Percentiles rank a stretch among this genome's conserved stretches.
Evolutionary conservation across 176 grass and related monocot species (phyloP).

Genomic region (Eremochloa ophiuroides): DNA sequence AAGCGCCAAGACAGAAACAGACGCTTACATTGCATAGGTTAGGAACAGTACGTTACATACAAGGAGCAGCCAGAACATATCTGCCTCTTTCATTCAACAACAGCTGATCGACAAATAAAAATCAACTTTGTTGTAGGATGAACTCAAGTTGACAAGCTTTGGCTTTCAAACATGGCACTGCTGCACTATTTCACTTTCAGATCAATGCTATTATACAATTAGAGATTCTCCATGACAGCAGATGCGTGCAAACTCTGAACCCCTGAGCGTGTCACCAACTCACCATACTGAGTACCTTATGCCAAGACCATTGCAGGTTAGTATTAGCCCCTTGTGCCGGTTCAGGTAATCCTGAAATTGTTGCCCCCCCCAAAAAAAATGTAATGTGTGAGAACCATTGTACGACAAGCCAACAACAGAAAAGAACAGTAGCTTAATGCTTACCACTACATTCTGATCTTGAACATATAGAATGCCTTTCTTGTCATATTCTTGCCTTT

Average conservation of each 20-base stretch:
- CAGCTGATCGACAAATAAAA: conserved; percentile 46
- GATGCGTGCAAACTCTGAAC: neutral
- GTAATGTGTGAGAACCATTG: neutral
- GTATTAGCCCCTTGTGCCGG: conserved; percentile 87
- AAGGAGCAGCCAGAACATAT: conserved; percentile 1
- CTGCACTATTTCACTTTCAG: neutral
- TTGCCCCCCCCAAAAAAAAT: neutral
- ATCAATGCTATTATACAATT: conserved; percentile 19
- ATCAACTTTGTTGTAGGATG: conserved; percentile 37
- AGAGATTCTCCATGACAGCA: conserved; percentile 15
- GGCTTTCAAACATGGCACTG: neutral
- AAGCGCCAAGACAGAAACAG: neutral
- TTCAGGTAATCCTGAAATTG: conserved; percentile 82
- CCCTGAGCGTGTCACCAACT: conserved; percentile 22
- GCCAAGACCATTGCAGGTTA: conserved; percentile 95
- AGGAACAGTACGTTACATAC: conserved; percentile 23
- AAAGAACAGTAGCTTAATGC: conserved; percentile 33
- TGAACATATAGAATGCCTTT: conserved; percentile 69
- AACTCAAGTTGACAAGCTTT: neutral
- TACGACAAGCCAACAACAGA: neutral
- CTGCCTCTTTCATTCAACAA: conserved; percentile 28
- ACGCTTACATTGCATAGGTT: neutral
- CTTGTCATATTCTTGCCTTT: conserved; percentile 76
- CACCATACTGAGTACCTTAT: conserved; percentile 70
- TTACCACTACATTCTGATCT: conserved; percentile 77